These are phyloP conservation scores for Cytospora piceae DNA, from an alignment of 2,329 filamentous ascomycete genomes.

Conservation along the genomic window DNA sequence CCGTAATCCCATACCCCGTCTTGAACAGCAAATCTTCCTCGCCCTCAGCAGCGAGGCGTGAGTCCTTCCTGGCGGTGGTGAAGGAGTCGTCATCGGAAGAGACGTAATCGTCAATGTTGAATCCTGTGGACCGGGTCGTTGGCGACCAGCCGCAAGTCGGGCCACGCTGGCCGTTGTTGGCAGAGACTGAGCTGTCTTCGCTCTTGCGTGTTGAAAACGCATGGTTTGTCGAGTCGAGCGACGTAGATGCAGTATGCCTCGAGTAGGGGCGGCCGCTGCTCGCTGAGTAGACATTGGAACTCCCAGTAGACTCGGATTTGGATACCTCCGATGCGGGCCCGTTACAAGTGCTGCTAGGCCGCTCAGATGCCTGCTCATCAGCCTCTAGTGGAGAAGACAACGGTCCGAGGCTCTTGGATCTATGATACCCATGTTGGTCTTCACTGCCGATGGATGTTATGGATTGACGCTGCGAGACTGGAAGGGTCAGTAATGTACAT, in stretches of 20 bases:
- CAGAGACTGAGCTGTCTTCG: constrained; percentile 27
- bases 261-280: constrained; percentile 42
- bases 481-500: neutral
- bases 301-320: constrained; percentile 44
- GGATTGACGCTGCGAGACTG: constrained; percentile 17
- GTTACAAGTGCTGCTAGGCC: constrained; percentile 44
- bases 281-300: constrained; percentile 43
- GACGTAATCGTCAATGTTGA: constrained; percentile 46
- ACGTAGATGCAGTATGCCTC: constrained; percentile 50
- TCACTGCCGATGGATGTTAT: constrained; percentile 17
- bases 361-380: constrained; percentile 42
- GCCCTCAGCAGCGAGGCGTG: constrained; percentile 35
- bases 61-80: constrained; percentile 20
- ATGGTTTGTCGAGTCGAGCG: constrained; percentile 43
- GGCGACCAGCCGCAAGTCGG: constrained; percentile 24
- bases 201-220: constrained; percentile 17
- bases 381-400: constrained; percentile 39
- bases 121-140: constrained; percentile 28
- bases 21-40: constrained; percentile 46
- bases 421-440: constrained; percentile 33
- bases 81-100: constrained; percentile 45
- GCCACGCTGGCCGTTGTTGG: constrained; percentile 25
- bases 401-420: constrained; percentile 33
- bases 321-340: constrained; percentile 50
- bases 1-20: constrained; percentile 40